These are phyloP conservation scores for Cutaneotrichosporon mucoides DNA, from an alignment of 1,284 basidiomycete species.

Conservation along the genomic window DNA sequence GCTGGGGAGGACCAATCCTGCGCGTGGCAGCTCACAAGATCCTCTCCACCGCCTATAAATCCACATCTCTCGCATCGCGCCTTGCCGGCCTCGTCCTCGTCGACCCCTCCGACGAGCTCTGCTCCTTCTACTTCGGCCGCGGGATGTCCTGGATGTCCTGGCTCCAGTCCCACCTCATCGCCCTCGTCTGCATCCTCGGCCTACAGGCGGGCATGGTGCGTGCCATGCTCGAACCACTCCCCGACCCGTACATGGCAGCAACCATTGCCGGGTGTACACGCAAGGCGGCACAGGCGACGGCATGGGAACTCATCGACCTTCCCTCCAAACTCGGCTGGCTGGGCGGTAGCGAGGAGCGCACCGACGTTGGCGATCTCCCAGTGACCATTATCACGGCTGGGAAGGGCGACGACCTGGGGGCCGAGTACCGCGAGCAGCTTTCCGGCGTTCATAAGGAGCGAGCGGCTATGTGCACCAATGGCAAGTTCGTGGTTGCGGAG, in stretches of 20 bases:
- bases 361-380: background rate
- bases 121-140: slow-evolving; percentile 5
- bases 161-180: background rate
- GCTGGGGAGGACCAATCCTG: slow-evolving; percentile 8
- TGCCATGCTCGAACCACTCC: background rate
- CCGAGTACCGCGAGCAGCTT: slow-evolving; percentile 1
- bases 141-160: background rate
- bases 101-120: slow-evolving; percentile 7
- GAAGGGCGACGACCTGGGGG: background rate
- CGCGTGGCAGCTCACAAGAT: background rate
- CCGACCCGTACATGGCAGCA: background rate
- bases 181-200: background rate
- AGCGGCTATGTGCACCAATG: background rate
- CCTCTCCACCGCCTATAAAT: background rate
- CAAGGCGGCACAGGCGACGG: background rate
- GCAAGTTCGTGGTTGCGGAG: slow-evolving; percentile 3
- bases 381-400: slow-evolving; percentile 1
- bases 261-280: background rate
- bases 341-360: background rate
- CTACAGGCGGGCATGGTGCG: background rate
- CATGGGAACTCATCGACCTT: background rate
- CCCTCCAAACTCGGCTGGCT: background rate
- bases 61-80: background rate
- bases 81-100: slow-evolving; percentile 5
- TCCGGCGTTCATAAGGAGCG: background rate